Evolutionary conservation across 176 grass and related monocot genomes (phyloP).

Genomic region (Melocanna baccifera): DNA sequence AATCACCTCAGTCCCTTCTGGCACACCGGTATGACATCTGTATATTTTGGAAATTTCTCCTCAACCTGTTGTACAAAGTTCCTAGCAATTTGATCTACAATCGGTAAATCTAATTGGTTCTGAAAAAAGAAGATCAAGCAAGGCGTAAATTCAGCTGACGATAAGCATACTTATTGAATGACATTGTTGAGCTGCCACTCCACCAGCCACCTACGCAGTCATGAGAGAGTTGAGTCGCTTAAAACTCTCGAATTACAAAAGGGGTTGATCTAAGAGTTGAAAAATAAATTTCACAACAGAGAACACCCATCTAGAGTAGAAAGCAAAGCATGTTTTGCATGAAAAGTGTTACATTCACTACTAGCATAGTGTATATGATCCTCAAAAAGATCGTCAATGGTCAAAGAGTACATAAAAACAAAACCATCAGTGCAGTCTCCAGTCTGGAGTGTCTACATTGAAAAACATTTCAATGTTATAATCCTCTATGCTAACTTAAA

Average conservation of each 20-base stretch:
- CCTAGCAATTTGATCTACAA: constrained; percentile 47
- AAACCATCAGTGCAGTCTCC: background rate
- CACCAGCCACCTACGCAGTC: constrained; percentile 85
- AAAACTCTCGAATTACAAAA: background rate
- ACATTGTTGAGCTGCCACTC: constrained; percentile 85
- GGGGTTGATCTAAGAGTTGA: background rate
- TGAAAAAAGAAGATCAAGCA: constrained; percentile 3
- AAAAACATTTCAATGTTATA: background rate
- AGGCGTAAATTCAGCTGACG: constrained; percentile 14
- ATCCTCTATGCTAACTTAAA: background rate
- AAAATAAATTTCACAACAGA: background rate
- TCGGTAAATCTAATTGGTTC: constrained; percentile 21
- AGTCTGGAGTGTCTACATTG: background rate
- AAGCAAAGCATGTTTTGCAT: background rate
- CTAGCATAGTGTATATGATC: background rate
- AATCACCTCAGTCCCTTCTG: constrained; percentile 92
- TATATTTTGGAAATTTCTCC: constrained; percentile 92
- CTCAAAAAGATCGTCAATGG: background rate
- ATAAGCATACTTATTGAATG: constrained; percentile 68
- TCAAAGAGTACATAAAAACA: background rate
- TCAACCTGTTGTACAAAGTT: constrained; percentile 65
- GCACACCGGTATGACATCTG: constrained; percentile 78
- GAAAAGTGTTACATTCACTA: background rate
- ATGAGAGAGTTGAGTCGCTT: constrained; percentile 7
- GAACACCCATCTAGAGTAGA: background rate